Percentiles rank a stretch among this genome's conserved stretches.
phyloP scores from a whole-genome alignment of 2,329 filamentous ascomycete species.

The Elsinoe fawcettii region DNA sequence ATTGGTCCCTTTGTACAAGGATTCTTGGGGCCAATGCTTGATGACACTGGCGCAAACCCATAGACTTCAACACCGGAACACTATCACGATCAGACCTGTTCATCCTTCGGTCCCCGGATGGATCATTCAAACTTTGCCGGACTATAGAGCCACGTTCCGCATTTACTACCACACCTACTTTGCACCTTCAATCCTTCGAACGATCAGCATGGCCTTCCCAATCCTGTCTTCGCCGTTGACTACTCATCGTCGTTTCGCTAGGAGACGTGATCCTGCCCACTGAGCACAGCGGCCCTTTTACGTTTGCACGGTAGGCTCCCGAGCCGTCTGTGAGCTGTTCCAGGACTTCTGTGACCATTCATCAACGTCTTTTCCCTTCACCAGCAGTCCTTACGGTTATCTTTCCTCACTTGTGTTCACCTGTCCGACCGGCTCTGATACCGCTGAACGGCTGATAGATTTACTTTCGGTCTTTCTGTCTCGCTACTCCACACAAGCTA shows the following conservation, averaged over 20 bases:
- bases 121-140: not conserved
- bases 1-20: not conserved
- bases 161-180: conserved; percentile 8
- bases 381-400: not conserved
- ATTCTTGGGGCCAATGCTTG: not conserved
- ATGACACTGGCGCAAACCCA: not conserved
- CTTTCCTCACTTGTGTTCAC: not conserved
- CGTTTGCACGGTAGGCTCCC: conserved; percentile 7
- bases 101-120: not conserved
- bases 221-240: conserved; percentile 1
- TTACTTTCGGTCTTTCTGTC: not conserved
- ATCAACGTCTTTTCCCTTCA: conserved; percentile 1
- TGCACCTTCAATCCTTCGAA: not conserved
- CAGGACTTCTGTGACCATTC: not conserved
- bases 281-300: not conserved
- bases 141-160: conserved; percentile 1
- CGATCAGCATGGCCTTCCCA: not conserved
- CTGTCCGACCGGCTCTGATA: conserved; percentile 5
- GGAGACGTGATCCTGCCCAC: not conserved
- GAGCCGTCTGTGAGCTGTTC: not conserved
- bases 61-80: not conserved
- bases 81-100: not conserved
- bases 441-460: conserved; percentile 8
- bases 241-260: conserved; percentile 3
- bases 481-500: conserved; percentile 2